Base-by-base conservation (phyloP, 345 rosid genomes). In the Xanthoceras sorbifolium region DNA sequence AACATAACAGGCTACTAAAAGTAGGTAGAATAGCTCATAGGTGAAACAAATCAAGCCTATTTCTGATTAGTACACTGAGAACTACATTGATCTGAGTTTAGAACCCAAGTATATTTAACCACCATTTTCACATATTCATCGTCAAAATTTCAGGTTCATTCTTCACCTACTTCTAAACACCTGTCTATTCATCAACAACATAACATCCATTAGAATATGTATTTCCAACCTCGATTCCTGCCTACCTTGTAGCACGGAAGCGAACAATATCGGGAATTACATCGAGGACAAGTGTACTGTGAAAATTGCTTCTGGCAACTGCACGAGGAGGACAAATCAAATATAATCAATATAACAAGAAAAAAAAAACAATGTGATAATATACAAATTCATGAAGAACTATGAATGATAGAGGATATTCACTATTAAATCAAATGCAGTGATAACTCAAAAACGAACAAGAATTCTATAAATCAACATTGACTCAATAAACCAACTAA, bases 291-390 rank as follows among this genome's bases (percentile, higher is more conserved):
- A 75, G 98, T 92, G 29, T 96, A 96, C 70, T 90, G 94, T 6
- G 99, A 88, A 79, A 93, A 96, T 72, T 96, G 97, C 82, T 92
- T 96, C 76, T 91, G 92, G 76, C 98, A 92, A 59, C 94, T 89
- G 79, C 34, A 38, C n/a, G 29, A 12, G 23, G 17, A 10, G 10
- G 5, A 18, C 14, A 44, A 22, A 31, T 31, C 42, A 80, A 63
- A 8, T 9, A 26, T 52, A 48, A 29, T 38, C 44, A 61, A n/a
- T 14, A 31, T 9, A 31, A 67, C 7, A 42, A 22, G 48, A 60
- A 59, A 20, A 31, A 31, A 6, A 54, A 65, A 46, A 31, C 29
- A 31, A 42, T 31, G 44, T 32, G 17, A 69, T 17, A 46, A 32
- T 18, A 20, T 46, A 26, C 36, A 64, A 55, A 64, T 1, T 70